Base-by-base conservation (phyloP, 2,329 filamentous ascomycete genomes). In the Penicillium sp. region DNA sequence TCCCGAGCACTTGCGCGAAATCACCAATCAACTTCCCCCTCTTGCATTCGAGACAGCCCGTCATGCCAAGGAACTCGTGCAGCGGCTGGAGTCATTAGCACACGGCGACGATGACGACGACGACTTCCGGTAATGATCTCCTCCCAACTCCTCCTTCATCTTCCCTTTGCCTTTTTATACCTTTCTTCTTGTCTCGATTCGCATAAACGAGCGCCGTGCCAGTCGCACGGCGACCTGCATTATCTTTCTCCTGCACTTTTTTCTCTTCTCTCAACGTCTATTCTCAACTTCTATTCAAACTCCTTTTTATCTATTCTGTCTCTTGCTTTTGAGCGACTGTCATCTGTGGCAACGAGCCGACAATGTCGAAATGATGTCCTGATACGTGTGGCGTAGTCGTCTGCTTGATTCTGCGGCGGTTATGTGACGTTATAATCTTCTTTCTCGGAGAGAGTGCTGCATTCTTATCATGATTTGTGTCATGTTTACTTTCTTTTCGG, bases 1-100 rank as follows among this genome's bases (percentile, higher is more conserved):
- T 50, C 77, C 81, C 15, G 80, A 81, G 42, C 78, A 84, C 49
- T 64, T 76, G 20, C 78, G 76, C 6, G 81, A 81, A 70, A 88
- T 89, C 81, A 88, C 84, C 56, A 87, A 89, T 73, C 88, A 86
- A 31, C 78, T 96, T 53, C 91, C 91, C 11, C 91, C 91, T 2
- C 87, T 95, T 66, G 91, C 91, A n/a, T 96, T 96, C 75, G 90
- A 92, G 76, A 89, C 94, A 71, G 91, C 90, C 6, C 84, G 90
- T 60, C 90, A 92, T 76, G 90, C 89, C 54, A 95, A 94, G 80
- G 91, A 90, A 72, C 78, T 91, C 60, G 84, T 86, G 11, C 75
- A 81, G 25, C 74, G 79, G 37, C 74, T 83, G 35, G 81, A 84
- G 54, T 69, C 71, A 4, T 66, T 75, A 55, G 70, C 76, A 34